Base-by-base conservation (phyloP, 495 filamentous ascomycete species). In the Xylaria bambusicola region DNA sequence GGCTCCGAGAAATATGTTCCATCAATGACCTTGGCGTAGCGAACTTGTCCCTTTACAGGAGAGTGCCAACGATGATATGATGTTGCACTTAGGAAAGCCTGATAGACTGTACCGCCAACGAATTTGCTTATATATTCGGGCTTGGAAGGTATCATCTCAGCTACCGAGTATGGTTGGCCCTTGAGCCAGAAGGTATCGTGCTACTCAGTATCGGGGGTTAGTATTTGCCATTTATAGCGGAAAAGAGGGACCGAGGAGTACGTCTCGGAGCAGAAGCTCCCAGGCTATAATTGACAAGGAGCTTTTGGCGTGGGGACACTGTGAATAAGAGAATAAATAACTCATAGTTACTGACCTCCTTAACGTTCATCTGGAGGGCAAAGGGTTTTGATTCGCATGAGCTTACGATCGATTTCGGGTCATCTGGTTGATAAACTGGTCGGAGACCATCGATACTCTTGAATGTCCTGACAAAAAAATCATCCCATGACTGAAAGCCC, bases 1-100 rank as follows among this genome's bases (percentile, higher is more conserved):
- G 76, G 75, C 65, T 86, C 83, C 0, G 80, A 79, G 68, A 76
- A 88, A 64, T 88, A 88, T 0, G 84, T 83, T 0, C 86, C 86
- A 9, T 71, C 64, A 1, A 78, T 65, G 2, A 81, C 62, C 31
- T 68, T 72, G 0, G 76, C 71, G 21, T 80, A 78, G 6, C 77
- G 65, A 6, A 86, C 66, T 17, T 61, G 76, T 3, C 83, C 84
- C 8, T 57, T 69, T 1, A 85, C 80, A 3, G 83, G 84, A 0
- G 77, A 67, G 63, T 85, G 78, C 84, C 84, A 86, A 24, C 82
- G 78, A 58, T 86, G 84, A 46, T 86, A 86, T 48, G 76, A 80
- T 46, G 80, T 57, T 2, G 80, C 77, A 61, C 75, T 79, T 2
- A 86, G 68, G 56, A 80, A 84, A 0, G 81, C 81, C 58, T 86